Conservation (phyloP, 1,284 basidiomycete genomes). For the Quambalaria eucalypti region DNA sequence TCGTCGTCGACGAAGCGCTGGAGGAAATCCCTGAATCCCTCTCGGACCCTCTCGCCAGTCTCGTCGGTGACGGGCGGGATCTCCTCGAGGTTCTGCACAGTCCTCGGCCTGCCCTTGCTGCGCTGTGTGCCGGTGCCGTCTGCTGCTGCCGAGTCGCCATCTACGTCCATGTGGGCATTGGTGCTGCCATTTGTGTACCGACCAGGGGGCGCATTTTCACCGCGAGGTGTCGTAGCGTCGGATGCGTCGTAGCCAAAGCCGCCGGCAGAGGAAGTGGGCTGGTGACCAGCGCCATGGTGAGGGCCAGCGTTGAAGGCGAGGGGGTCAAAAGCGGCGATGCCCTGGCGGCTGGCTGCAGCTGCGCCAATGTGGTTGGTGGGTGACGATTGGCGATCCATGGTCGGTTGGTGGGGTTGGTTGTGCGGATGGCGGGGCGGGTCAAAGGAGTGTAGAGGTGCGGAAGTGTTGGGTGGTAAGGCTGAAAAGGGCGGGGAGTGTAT, state of each 20-base stretch:
- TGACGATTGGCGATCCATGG: not conserved
- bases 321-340: not conserved
- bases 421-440: not conserved
- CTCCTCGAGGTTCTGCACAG: conserved; percentile 47
- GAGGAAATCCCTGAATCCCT: conserved; percentile 80
- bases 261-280: not conserved
- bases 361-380: not conserved
- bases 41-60: conserved; percentile 82
- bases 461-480: no score
- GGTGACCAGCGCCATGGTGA: not conserved
- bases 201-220: no score
- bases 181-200: conserved; percentile 20
- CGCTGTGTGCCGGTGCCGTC: conserved; percentile 8
- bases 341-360: not conserved
- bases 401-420: not conserved
- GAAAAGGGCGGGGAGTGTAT: no score
- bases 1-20: conserved; percentile 64
- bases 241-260: not conserved
- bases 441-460: no score
- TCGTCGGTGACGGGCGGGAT: conserved; percentile 80
- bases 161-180: conserved; percentile 13
- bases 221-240: not conserved
- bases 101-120: not conserved
- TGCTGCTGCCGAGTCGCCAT: not conserved
- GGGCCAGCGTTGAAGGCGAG: not conserved